phyloP scores from a whole-genome alignment of 495 filamentous ascomycete species.

The Staphylotrichum longicolle region DNA sequence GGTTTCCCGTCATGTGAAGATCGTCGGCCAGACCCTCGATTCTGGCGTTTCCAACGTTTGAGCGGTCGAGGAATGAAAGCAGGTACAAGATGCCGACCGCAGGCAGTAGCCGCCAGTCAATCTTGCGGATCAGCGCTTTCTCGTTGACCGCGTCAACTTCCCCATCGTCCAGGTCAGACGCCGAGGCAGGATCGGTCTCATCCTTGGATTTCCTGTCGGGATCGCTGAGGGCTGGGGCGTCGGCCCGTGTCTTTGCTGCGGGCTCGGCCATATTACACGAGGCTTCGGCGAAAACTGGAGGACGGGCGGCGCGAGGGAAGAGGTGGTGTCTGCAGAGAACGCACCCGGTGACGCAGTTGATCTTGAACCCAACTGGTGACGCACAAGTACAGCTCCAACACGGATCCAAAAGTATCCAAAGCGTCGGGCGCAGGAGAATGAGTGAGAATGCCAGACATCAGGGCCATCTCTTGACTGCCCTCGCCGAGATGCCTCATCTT shows the following conservation, averaged over 20 bases:
- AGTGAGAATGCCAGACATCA: no score
- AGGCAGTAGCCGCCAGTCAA: constrained; percentile 64
- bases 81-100: constrained; percentile 68
- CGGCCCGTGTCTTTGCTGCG: neutral
- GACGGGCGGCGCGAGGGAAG: neutral
- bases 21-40: constrained; percentile 64
- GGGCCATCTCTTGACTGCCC: no score
- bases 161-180: constrained; percentile 28
- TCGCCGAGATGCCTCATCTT: no score
- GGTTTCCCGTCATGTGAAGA: constrained; percentile 66
- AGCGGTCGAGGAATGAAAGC: constrained; percentile 71
- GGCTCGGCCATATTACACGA: neutral
- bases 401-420: no score
- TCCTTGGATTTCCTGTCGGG: constrained; percentile 12
- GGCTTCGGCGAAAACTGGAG: neutral
- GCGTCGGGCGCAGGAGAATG: no score
- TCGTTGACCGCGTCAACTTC: constrained; percentile 50
- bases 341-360: no score
- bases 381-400: no score
- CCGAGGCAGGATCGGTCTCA: constrained; percentile 17
- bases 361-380: no score
- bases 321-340: no score
- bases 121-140: constrained; percentile 59
- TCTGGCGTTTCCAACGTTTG: constrained; percentile 60
- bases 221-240: neutral